phyloP scores from a whole-genome alignment of 805 yeast species.

The Aciculoconidium aculeatum region DNA sequence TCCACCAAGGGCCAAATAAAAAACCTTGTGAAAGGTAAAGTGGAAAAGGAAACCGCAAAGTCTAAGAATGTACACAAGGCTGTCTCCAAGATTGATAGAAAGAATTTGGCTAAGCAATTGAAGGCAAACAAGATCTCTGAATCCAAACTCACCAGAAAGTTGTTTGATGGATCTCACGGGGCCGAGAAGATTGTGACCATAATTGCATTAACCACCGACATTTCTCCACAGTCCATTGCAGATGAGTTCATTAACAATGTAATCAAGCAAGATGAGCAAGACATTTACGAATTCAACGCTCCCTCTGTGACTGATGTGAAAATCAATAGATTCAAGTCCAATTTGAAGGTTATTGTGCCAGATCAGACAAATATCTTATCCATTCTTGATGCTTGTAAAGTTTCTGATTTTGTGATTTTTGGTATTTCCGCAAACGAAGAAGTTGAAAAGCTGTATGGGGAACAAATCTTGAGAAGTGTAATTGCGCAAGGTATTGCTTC shows the following conservation, averaged over 20 bases:
- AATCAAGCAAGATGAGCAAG: slow-evolving; percentile 20
- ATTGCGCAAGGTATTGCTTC: slow-evolving; percentile 90
- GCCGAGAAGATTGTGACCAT: slow-evolving; percentile 82
- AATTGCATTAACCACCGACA: slow-evolving; percentile 71
- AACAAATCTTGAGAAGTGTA: slow-evolving; percentile 80
- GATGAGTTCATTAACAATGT: slow-evolving; percentile 40
- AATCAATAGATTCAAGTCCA: slow-evolving; percentile 66
- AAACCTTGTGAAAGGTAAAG: slow-evolving; percentile 77
- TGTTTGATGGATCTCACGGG: slow-evolving; percentile 76
- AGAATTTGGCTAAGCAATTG: slow-evolving; percentile 71
- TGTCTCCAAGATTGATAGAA: slow-evolving; percentile 56
- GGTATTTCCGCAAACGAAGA: slow-evolving; percentile 86
- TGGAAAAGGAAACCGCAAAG: slow-evolving; percentile 53
- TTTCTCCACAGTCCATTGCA: slow-evolving; percentile 52
- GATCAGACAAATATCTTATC: slow-evolving; percentile 59
- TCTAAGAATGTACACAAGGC: slow-evolving; percentile 31
- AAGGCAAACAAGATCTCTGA: slow-evolving; percentile 65
- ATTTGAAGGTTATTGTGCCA: slow-evolving; percentile 68
- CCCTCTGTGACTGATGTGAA: slow-evolving; percentile 50
- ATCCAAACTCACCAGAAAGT: slow-evolving; percentile 50
- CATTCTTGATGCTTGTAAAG: slow-evolving; percentile 79
- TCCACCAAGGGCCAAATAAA: slow-evolving; percentile 84
- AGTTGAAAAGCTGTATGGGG: slow-evolving; percentile 76
- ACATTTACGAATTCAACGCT: slow-evolving; percentile 16
- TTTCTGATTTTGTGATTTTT: slow-evolving; percentile 84